Evolutionary conservation across 768 basidiomycete species (phyloP).

Genomic region (Clitopilus passeckerianus): DNA sequence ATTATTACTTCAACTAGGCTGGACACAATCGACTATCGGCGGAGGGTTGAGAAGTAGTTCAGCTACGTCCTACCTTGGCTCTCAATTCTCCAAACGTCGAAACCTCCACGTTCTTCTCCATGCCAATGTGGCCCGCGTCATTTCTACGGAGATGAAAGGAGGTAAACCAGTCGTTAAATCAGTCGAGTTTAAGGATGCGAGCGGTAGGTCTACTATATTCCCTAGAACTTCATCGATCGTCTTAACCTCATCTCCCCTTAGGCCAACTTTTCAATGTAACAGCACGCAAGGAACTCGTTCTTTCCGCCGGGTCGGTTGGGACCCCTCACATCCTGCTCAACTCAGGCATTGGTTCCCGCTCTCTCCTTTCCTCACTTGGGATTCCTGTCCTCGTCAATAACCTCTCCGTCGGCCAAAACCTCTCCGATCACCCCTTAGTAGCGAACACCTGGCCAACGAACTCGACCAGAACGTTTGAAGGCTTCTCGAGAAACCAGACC

Average conservation of each 20-base stretch:
- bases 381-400: neutral
- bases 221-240: neutral
- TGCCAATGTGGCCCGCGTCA: conserved; percentile 21
- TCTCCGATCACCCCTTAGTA: neutral
- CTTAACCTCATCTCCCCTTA: neutral
- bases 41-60: conserved; percentile 23
- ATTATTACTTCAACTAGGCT: neutral
- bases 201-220: neutral
- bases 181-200: conserved; percentile 1
- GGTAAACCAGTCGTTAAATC: conserved; percentile 2
- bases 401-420: conserved; percentile 2
- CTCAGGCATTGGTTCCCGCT: conserved; percentile 1
- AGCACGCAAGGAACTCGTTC: conserved; percentile 6
- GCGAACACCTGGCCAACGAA: neutral
- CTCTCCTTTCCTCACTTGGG: neutral
- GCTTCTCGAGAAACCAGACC: neutral
- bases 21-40: neutral
- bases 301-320: conserved; percentile 7
- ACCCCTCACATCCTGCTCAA: conserved; percentile 5
- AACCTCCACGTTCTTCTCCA: conserved; percentile 27
- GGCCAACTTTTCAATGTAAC: neutral
- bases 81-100: conserved; percentile 13
- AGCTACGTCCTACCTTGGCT: conserved; percentile 22
- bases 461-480: neutral
- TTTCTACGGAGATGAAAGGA: conserved; percentile 3